Percentiles rank a stretch among this genome's conserved stretches.
These are phyloP conservation scores for Ampelocalamus luodianensis DNA, from an alignment of 176 grass and related monocot genomes.

Conservation along the genomic window DNA sequence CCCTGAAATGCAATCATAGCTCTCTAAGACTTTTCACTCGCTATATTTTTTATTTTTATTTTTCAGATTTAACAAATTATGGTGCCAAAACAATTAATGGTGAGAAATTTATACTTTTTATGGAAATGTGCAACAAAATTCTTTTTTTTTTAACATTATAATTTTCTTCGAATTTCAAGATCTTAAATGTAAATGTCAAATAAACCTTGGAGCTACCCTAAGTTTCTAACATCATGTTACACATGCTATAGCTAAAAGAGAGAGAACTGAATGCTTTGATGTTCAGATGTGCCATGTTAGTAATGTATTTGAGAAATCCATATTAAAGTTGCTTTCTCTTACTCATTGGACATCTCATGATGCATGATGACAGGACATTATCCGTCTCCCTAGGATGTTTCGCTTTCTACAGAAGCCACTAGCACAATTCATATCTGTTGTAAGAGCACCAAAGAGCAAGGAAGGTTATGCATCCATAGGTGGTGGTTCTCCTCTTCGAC, in stretches of 20 bases:
- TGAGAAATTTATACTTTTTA: not conserved
- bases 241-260: slow-evolving; percentile 15
- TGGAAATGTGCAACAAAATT: not conserved
- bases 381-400: slow-evolving; percentile 91
- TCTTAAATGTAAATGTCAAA: slow-evolving; percentile 3
- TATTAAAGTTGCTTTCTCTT: slow-evolving; percentile 17
- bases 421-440: slow-evolving; percentile 93
- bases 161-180: not conserved
- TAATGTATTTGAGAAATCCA: slow-evolving; percentile 19
- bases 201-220: not conserved
- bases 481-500: slow-evolving; percentile 93
- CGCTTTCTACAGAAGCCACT: slow-evolving; percentile 96
- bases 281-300: slow-evolving; percentile 3
- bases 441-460: slow-evolving; percentile 97
- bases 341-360: slow-evolving; percentile 27
- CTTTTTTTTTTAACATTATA: not conserved
- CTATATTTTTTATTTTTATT: slow-evolving; percentile 26
- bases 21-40: slow-evolving; percentile 2
- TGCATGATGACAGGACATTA: slow-evolving; percentile 84
- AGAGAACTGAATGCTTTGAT: not conserved
- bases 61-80: slow-evolving; percentile 11
- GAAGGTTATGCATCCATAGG: slow-evolving; percentile 99
- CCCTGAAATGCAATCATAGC: slow-evolving; percentile 24
- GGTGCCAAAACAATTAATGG: slow-evolving; percentile 17
- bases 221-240: slow-evolving; percentile 11